Conservation (phyloP, 192 early-diverging fungal genomes). For the Gryganskiella cystojenkinii region DNA sequence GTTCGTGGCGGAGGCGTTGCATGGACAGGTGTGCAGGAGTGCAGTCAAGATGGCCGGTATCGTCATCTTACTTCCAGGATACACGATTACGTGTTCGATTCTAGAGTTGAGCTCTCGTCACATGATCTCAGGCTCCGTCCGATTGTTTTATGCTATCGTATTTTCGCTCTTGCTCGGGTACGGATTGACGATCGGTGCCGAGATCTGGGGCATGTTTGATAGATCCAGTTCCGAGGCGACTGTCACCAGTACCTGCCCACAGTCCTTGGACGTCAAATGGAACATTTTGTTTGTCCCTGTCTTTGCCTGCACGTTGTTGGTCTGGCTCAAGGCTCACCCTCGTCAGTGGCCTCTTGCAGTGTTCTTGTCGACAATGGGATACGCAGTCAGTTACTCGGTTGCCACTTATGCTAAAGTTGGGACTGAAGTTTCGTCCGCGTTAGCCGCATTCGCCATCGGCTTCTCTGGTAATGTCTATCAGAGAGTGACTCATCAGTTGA, state of each 20-base stretch:
- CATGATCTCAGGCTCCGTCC: conserved; percentile 89
- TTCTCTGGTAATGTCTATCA: conserved; percentile 82
- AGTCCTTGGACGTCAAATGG: conserved; percentile 43
- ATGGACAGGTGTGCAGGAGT: conserved; percentile 67
- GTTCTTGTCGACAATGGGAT: conserved; percentile 74
- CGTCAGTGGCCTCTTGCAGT: conserved; percentile 82
- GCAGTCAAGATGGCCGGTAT: conserved; percentile 65
- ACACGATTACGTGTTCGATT: conserved; percentile 84
- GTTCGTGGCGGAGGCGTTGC: conserved; percentile 63
- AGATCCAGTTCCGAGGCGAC: conserved; percentile 21
- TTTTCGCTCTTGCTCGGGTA: conserved; percentile 83
- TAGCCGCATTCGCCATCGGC: conserved; percentile 85
- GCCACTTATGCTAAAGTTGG: conserved; percentile 62
- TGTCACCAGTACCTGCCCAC: conserved; percentile 16
- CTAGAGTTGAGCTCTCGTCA: conserved; percentile 92
- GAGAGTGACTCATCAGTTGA: conserved; percentile 75
- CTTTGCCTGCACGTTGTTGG: conserved; percentile 59
- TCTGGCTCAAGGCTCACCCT: conserved; percentile 58
- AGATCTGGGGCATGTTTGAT: conserved; percentile 61
- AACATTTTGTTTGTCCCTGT: conserved; percentile 62
- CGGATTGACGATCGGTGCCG: conserved; percentile 75
- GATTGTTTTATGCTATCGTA: conserved; percentile 85
- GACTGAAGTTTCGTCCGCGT: conserved; percentile 69
- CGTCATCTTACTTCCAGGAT: conserved; percentile 78
- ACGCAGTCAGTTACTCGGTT: conserved; percentile 68